Evolutionary conservation across 2,329 filamentous ascomycete species (phyloP), one percentile per base, ranked within the genome.

Genomic region (Nannizzia gypsea): DNA sequence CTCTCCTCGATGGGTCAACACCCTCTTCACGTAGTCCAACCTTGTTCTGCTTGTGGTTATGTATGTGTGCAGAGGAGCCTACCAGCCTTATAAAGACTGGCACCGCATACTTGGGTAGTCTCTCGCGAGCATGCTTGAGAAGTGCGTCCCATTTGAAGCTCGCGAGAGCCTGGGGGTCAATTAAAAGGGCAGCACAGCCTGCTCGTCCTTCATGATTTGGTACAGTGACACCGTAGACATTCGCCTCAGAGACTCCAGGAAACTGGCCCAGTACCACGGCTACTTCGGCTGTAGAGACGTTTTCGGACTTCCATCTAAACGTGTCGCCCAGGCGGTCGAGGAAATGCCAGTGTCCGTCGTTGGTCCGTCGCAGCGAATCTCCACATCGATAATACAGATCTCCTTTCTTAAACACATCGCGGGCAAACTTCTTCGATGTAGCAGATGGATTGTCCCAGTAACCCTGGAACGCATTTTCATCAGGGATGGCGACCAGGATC

Each of bases 31-130:
- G 78, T 52, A 90, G 73, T 0, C 84, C 84, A 1, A 85, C 80
- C 70, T 91, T 91, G 68, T 89, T 88, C 72, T 90, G 87, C 74
- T 91, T 91, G 70, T 89, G 87, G 66, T 90, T 91, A 4, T 85
- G 81, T 38, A 72, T 74, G 60, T 74, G 73, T 6, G 66, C 67
- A 11, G 67, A 70, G 26, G 78, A 81, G 60, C 80, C 77, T 22
- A 87, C 78, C 17, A 89, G 71, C 0, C 87, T 77, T 46, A 90
- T 66, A 73, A 91, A 91, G 1, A 90, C 73, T 0, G 88, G 88
- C 1, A 91, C 86, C 0, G 88, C 88, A 67, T 90, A 91, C 63
- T 79, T 80, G 0, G 88, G 88, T 22, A 91, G 74, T 57, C 82
- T 77, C 13, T 77, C 76, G 5, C 81, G 78, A 1, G 79, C 77